Evolutionary conservation across 768 basidiomycete species (phyloP).

Genomic region (Boletus rufocinnamomeus): DNA sequence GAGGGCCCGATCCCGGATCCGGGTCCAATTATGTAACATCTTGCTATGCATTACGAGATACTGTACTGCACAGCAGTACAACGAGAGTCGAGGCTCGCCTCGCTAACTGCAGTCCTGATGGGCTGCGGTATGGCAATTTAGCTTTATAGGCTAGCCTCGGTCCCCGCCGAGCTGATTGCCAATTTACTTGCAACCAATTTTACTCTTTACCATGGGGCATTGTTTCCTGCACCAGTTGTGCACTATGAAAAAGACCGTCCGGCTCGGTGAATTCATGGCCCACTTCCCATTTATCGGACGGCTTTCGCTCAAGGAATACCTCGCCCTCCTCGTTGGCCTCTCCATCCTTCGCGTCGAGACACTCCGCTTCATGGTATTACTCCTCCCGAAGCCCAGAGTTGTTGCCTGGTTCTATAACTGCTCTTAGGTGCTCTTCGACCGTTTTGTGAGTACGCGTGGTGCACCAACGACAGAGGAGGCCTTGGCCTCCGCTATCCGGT

Average conservation of each 20-base stretch:
- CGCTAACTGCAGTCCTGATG: too few relatives aligned
- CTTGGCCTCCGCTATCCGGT: slow-evolving; percentile 44
- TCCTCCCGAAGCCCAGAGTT: slow-evolving; percentile 60
- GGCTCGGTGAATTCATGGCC: slow-evolving; percentile 25
- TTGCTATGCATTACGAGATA: too few relatives aligned
- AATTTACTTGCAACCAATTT: not conserved
- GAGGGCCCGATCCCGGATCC: too few relatives aligned
- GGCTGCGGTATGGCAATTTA: too few relatives aligned
- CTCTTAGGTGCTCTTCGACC: slow-evolving; percentile 67
- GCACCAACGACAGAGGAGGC: slow-evolving; percentile 24
- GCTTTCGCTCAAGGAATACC: slow-evolving; percentile 61
- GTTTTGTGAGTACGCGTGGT: slow-evolving; percentile 33
- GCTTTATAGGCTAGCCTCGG: too few relatives aligned
- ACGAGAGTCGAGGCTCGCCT: too few relatives aligned
- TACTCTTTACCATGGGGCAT: not conserved
- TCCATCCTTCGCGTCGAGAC: slow-evolving; percentile 56
- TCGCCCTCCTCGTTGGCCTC: slow-evolving; percentile 59
- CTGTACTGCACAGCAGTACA: too few relatives aligned
- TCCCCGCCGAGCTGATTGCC: too few relatives aligned
- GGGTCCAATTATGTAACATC: too few relatives aligned
- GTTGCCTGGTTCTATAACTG: slow-evolving; percentile 75
- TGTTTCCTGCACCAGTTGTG: not conserved
- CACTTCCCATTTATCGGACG: slow-evolving; percentile 61
- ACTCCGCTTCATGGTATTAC: slow-evolving; percentile 55
- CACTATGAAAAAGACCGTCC: not conserved